phyloP scores from a whole-genome alignment of 345 rosid genomes.

The Eucalyptus sp. region DNA sequence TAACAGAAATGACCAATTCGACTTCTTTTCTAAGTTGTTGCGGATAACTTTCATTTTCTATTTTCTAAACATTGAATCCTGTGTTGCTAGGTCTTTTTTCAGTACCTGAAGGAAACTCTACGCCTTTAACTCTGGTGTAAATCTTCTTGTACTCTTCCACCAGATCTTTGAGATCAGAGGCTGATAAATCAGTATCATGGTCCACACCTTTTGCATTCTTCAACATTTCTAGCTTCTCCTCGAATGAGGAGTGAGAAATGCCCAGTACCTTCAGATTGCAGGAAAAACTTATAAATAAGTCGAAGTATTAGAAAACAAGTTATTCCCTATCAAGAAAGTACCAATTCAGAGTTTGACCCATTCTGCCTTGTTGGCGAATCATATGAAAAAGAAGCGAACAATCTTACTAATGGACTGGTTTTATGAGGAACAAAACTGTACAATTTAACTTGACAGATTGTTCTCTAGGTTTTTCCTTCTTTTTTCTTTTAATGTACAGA shows the following conservation, averaged over 20 bases:
- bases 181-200: slow-evolving; percentile 62
- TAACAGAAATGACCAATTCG: background rate
- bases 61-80: background rate
- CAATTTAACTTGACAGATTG: background rate
- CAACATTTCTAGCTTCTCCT: slow-evolving; percentile 59
- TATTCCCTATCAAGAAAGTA: background rate
- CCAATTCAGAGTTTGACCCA: background rate
- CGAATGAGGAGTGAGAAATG: slow-evolving; percentile 73
- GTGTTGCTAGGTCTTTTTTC: background rate
- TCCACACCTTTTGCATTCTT: slow-evolving; percentile 51
- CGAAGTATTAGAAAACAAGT: background rate
- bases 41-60: background rate
- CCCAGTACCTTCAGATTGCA: slow-evolving; percentile 57
- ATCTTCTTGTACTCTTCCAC: slow-evolving; percentile 80
- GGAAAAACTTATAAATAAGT: background rate
- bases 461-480: background rate
- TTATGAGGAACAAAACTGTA: background rate
- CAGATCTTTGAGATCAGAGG: slow-evolving; percentile 69
- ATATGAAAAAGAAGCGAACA: background rate
- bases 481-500: background rate
- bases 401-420: background rate
- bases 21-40: background rate
- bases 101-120: slow-evolving; percentile 81
- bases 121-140: slow-evolving; percentile 47
- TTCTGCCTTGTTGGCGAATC: background rate